Percentiles rank a stretch among this genome's conserved stretches.
Conservation (phyloP, 2,329 filamentous ascomycete genomes). For the Epichloe gansuensis region DNA sequence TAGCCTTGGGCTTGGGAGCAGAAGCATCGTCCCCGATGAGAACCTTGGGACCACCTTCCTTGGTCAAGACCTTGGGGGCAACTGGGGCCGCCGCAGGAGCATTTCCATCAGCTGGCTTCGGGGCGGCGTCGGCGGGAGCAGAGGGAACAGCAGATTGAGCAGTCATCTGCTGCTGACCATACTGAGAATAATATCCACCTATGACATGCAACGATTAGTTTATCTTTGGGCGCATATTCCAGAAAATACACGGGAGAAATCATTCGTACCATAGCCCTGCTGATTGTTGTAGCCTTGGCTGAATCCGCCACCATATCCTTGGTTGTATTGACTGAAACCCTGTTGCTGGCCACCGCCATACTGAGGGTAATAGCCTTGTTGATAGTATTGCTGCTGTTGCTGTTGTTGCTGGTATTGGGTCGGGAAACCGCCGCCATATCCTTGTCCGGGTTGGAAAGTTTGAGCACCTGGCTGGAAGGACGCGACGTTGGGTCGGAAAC, state of each 20-base stretch:
- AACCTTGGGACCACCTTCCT: slow-evolving; percentile 48
- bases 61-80: slow-evolving; percentile 26
- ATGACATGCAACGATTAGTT: background rate
- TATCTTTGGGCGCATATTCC: background rate
- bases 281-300: slow-evolving; percentile 32
- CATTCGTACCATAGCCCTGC: slow-evolving; percentile 27
- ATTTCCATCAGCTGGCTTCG: background rate
- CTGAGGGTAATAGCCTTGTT: slow-evolving; percentile 45
- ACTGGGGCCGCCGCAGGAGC: slow-evolving; percentile 28
- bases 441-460: slow-evolving; percentile 60
- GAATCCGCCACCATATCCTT: slow-evolving; percentile 39
- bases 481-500: slow-evolving; percentile 39
- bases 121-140: background rate
- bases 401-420: slow-evolving; percentile 40
- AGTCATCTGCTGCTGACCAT: slow-evolving; percentile 29
- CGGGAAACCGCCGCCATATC: slow-evolving; percentile 45
- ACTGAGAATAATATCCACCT: slow-evolving; percentile 41
- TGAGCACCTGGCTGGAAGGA: slow-evolving; percentile 63
- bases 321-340: slow-evolving; percentile 39
- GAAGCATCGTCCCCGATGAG: slow-evolving; percentile 49
- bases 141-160: background rate
- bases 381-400: slow-evolving; percentile 36
- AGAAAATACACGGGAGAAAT: slow-evolving; percentile 1
- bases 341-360: slow-evolving; percentile 33
- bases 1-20: slow-evolving; percentile 39